Evolutionary conservation across 75 land plant genomes (phyloP), one percentile per base, ranked within the genome.

Genomic region (Picea sitchensis): DNA sequence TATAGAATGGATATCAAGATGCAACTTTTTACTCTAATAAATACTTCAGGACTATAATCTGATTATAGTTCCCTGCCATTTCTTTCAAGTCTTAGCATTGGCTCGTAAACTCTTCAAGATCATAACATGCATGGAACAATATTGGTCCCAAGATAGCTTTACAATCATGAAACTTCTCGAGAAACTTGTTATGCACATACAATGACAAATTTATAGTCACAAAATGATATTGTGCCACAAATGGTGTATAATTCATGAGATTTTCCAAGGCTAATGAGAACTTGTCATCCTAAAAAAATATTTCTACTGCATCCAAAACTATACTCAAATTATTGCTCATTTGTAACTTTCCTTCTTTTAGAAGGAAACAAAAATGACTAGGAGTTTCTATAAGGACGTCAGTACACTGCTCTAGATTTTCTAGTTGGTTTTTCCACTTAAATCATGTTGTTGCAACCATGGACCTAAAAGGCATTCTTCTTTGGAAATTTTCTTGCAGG

Each of bases 371-470:
- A 73, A 98, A 93, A 30, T 98, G 95, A 26, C 99, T 96, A 76
- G 99, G 98, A 63, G 99, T 98, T 58, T 93, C 99, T 76, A 98
- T 88, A 41, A 98, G 89, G 67, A 98, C 85, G 83, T 98, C 99
- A 34, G 97, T 26, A 41, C 89, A 93, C 73, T 88, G 83, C 57
- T 83, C 80, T 23, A 98, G 84, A 84, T 78, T 88, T 38, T 98
- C 98, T 59, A 93, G 78, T 68, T 98, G 99, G 67, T 98, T 98
- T 84, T 83, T 97, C 82, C 91, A 93, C 23, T 86, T 84, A 81
- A 95, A 98, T 80, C 99, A 96, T 71, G 98, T 98, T 36, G 99
- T 98, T 75, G 89, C 94, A 69, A 95, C 95, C 92, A 98, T 92
- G 41, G 98, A 98, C 68, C 89, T 90, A 54, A 95, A 90, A 76